Evolutionary conservation across 768 basidiomycete species (phyloP), one percentile per base, ranked within the genome.

Genomic region (Ramaria sp.): DNA sequence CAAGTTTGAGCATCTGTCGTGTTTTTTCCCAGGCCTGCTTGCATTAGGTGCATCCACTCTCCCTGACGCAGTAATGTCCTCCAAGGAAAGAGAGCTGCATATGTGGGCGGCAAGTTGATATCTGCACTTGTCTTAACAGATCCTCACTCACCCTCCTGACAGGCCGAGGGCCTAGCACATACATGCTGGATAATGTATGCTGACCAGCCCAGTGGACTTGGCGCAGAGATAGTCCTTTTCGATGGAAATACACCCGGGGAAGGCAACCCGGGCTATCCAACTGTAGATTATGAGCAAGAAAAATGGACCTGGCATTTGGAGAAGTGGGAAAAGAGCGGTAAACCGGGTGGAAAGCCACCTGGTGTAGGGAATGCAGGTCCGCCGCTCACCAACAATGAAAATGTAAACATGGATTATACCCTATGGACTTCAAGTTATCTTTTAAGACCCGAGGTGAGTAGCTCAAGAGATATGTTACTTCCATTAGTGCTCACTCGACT

Each of bases 1-100:
- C 61, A 63, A 66, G 20, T 80, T 88, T 54, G 87, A 89, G 60
- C 87, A 90, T 63, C 70, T 90, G 27, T 81, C 86, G 11, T 88
- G 87, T 68, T 90, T 88, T 71, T 74, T 87, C 49, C 86, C 86
- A 0, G 87, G 88, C 15, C 70, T 88, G 15, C 72, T 90, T 50
- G 85, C 87, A 4, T 73, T 90, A 3, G 87, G 88, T 24, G 84
- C 71, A 4, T 77, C 83, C 60, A 76, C 77, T 11, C 75, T 88
- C 50, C 79, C 79, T 24, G 70, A 84, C 51, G 64, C 64, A 1
- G 70, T 84, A 10, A 64, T 70, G 13, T 66, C 64, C 10, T 78
- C 79, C 61, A 73, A 80, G 59, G 73, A 85, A n/a, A 74, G 74
- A 48, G 74, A 84, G n/a, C 65, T 84, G 30, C 86, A 88, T 64